phyloP scores from a whole-genome alignment of 768 basidiomycete species.

The Russula compacta region DNA sequence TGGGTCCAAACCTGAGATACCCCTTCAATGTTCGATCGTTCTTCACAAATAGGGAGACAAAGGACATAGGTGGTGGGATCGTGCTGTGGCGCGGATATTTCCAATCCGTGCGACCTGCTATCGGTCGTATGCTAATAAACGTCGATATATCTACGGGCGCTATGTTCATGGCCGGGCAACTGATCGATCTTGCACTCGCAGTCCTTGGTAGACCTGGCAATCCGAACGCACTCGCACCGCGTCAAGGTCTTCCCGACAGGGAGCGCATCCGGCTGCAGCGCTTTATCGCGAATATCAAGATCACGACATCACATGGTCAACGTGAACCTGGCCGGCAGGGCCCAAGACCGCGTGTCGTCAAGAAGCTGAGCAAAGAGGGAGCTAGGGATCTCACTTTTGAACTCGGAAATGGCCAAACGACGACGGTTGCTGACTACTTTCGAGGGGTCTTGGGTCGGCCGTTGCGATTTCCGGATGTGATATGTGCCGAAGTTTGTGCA shows the following conservation, averaged over 20 bases:
- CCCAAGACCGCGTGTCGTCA: conserved; percentile 47
- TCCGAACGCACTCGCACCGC: conserved; percentile 33
- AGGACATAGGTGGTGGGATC: conserved; percentile 51
- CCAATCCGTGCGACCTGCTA: conserved; percentile 64
- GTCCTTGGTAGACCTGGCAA: conserved; percentile 33
- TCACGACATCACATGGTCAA: conserved; percentile 32
- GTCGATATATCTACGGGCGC: conserved; percentile 70
- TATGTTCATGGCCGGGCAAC: conserved; percentile 59
- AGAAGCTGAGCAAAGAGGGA: conserved; percentile 44
- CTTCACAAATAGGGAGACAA: conserved; percentile 49
- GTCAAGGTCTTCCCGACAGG: conserved; percentile 38
- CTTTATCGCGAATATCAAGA: conserved; percentile 45
- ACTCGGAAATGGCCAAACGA: conserved; percentile 44
- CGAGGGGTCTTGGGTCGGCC: conserved; percentile 39
- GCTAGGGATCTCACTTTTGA: conserved; percentile 48
- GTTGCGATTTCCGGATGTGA: conserved; percentile 50
- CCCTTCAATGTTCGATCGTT: conserved; percentile 72
- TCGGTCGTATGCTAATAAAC: conserved; percentile 58
- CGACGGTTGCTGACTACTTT: conserved; percentile 60
- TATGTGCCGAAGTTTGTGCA: conserved; percentile 56
- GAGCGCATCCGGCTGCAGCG: conserved; percentile 45
- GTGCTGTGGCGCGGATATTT: conserved; percentile 75
- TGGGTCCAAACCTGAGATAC: conserved; percentile 58
- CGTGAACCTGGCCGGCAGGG: neutral
- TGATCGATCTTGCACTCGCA: conserved; percentile 51